phyloP scores from a whole-genome alignment of 2,329 filamentous ascomycete species.

The Penicillium hordei region DNA sequence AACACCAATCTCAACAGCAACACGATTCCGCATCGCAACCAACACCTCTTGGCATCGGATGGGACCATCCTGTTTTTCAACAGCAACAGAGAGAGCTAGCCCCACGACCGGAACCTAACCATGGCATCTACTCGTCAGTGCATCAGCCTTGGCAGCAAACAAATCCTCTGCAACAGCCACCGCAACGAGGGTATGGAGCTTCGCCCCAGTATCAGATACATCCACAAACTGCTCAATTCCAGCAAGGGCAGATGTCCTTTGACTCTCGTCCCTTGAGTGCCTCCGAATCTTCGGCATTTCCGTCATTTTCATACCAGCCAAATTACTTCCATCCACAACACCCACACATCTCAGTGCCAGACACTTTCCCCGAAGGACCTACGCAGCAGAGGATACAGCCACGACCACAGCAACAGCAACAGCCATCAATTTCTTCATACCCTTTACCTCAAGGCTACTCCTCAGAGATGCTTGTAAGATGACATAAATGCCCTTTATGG shows the following conservation, averaged over 20 bases:
- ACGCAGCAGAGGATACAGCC: constrained; percentile 17
- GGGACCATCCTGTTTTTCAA: constrained; percentile 41
- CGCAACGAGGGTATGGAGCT: constrained; percentile 30
- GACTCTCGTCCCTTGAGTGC: constrained; percentile 31
- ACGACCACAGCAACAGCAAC: constrained; percentile 22
- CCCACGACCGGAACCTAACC: constrained; percentile 28
- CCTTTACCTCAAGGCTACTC: constrained; percentile 29
- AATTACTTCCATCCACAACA: constrained; percentile 33
- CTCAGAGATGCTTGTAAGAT: constrained; percentile 27
- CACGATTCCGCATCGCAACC: constrained; percentile 24
- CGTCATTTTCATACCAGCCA: constrained; percentile 33
- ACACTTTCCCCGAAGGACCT: constrained; percentile 29
- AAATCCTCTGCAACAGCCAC: constrained; percentile 32
- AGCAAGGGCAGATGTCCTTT: constrained; percentile 33
- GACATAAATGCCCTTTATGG: background rate
- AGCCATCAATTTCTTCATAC: constrained; percentile 28
- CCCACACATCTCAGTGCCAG: constrained; percentile 27
- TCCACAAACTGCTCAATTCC: constrained; percentile 31
- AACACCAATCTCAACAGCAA: constrained; percentile 24
- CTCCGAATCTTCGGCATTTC: constrained; percentile 35
- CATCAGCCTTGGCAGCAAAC: constrained; percentile 35
- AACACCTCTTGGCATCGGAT: constrained; percentile 35
- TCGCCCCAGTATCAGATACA: constrained; percentile 30
- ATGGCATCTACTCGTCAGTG: constrained; percentile 34
- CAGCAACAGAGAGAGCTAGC: constrained; percentile 30